phyloP scores from a whole-genome alignment of 2,329 filamentous ascomycete genomes.

The Colletotrichum tropicicola region DNA sequence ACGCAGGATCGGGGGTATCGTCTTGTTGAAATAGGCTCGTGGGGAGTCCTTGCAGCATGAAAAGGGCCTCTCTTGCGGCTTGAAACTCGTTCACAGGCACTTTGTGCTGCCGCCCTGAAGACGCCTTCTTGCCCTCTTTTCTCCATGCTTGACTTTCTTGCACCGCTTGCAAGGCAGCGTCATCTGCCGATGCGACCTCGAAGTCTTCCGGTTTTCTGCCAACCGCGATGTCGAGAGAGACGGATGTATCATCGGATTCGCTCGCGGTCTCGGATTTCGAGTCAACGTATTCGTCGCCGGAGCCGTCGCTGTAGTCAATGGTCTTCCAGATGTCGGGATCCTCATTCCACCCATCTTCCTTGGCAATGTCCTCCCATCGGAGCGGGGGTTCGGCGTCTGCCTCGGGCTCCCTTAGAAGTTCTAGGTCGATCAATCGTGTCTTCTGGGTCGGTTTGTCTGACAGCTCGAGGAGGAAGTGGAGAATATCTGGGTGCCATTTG shows the following conservation, averaged over 20 bases:
- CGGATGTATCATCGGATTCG: constrained; percentile 46
- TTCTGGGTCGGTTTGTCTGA: constrained; percentile 82
- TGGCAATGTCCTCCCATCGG: constrained; percentile 82
- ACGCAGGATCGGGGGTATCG: constrained; percentile 48
- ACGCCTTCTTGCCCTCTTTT: not conserved
- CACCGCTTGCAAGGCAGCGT: constrained; percentile 41
- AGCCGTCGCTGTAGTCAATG: constrained; percentile 74
- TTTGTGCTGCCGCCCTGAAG: constrained; percentile 23
- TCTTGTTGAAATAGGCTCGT: constrained; percentile 73
- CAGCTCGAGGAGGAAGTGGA: constrained; percentile 81
- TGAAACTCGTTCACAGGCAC: constrained; percentile 28
- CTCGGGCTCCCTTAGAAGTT: constrained; percentile 57
- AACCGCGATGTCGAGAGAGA: constrained; percentile 43
- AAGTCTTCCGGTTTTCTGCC: constrained; percentile 41
- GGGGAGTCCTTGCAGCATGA: constrained; percentile 83
- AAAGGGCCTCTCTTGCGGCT: constrained; percentile 62
- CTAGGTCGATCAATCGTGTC: constrained; percentile 71
- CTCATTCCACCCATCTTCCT: constrained; percentile 76
- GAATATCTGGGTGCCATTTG: constrained; percentile 80
- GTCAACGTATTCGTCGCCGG: constrained; percentile 61
- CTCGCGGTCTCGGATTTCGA: constrained; percentile 42
- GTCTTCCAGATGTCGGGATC: constrained; percentile 76
- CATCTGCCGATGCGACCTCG: constrained; percentile 40
- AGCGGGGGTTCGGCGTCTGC: constrained; percentile 58
- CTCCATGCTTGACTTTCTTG: constrained; percentile 58